Conservation (phyloP, 768 basidiomycete genomes). For the Hygrophorus pudorinus region DNA sequence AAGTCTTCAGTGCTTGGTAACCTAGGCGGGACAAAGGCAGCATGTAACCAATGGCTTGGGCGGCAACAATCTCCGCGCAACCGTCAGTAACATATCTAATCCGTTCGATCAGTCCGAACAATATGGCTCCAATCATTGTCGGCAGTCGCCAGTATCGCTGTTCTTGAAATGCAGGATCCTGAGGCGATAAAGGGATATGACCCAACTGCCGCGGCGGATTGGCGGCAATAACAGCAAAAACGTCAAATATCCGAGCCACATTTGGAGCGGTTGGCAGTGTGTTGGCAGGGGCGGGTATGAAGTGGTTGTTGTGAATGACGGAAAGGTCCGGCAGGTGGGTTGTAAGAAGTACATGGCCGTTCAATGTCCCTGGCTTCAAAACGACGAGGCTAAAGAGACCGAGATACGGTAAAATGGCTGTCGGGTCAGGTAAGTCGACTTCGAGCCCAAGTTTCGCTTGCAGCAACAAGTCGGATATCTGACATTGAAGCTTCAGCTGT, state of each 20-base stretch:
- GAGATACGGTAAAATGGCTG: too few species aligned
- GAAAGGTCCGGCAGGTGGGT: too few species aligned
- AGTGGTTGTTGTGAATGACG: too few species aligned
- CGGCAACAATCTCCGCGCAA: conserved; percentile 6
- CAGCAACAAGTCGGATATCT: conserved; percentile 8
- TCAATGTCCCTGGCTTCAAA: conserved; percentile 7
- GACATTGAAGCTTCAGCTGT: not conserved
- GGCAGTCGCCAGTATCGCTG: too few species aligned
- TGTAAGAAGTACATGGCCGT: conserved; percentile 5
- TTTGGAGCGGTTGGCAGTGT: too few species aligned
- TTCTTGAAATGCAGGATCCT: too few species aligned
- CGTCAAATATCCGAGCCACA: too few species aligned
- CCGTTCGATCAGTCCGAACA: conserved; percentile 7
- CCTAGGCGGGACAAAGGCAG: not conserved
- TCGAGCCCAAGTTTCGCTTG: too few species aligned
- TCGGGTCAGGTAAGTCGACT: too few species aligned
- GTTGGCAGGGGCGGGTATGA: too few species aligned
- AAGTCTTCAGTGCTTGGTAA: not conserved
- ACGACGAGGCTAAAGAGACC: too few species aligned
- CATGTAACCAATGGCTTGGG: not conserved
- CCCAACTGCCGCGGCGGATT: not conserved
- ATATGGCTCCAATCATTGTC: too few species aligned
- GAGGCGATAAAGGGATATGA: conserved; percentile 5
- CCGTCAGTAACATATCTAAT: conserved; percentile 1
- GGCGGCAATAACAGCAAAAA: not conserved